phyloP scores from a whole-genome alignment of 192 early-diverging fungal genomes.

The Rhizophagus sp. region DNA sequence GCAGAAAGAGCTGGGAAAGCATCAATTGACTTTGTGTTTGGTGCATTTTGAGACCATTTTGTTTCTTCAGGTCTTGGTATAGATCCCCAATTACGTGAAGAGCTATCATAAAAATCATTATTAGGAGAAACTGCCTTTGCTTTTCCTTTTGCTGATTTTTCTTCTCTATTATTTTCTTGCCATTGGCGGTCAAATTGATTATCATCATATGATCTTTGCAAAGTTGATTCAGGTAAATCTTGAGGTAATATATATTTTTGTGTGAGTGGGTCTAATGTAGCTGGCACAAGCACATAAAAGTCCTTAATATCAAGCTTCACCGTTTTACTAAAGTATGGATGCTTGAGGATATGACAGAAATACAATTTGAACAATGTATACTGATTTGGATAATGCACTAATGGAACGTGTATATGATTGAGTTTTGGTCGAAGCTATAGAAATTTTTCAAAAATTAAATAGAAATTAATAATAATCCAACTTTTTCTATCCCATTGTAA shows the following conservation, averaged over 20 bases:
- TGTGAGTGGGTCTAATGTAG: background rate
- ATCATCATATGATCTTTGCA: background rate
- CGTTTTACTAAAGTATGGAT: conserved; percentile 1
- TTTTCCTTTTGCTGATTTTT: background rate
- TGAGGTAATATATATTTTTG: background rate
- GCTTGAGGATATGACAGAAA: background rate
- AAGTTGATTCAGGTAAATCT: background rate
- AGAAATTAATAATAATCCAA: background rate
- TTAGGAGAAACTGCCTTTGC: background rate
- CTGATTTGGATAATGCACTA: conserved; percentile 31
- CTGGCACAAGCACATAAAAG: background rate
- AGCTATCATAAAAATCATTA: background rate
- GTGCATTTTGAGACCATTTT: background rate
- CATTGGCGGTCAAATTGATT: background rate
- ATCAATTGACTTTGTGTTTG: background rate
- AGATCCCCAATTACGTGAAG: too few species aligned
- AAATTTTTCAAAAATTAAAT: background rate
- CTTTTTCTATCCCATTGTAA: background rate
- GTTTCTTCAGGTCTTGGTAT: background rate
- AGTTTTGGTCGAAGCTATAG: conserved; percentile 16
- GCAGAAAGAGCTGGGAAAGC: background rate
- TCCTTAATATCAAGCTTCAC: background rate
- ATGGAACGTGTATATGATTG: background rate
- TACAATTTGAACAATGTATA: conserved; percentile 10
- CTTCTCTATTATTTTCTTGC: background rate